Percentiles rank a stretch among this genome's conserved stretches.
Evolutionary conservation across 148 eudicot species (phyloP).

Genomic region (Dianthus caryophyllus): DNA sequence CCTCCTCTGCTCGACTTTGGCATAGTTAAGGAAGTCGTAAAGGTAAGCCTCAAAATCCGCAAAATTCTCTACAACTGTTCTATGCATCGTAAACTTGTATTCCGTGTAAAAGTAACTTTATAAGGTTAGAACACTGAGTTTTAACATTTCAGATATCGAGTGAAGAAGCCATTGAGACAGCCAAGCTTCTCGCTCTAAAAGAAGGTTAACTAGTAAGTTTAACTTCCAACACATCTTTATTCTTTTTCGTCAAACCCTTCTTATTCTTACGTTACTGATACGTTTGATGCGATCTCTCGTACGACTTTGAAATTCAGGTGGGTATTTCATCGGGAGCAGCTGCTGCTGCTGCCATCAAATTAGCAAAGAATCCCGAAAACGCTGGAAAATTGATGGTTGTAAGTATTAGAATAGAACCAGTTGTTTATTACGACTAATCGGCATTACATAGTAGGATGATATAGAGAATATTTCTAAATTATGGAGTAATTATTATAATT

Average conservation of each 20-base stretch:
- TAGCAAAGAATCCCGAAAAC: constrained; percentile 63
- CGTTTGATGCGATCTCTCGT: constrained; percentile 2
- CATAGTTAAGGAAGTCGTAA: constrained; percentile 59
- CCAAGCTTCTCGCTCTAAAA: constrained; percentile 38
- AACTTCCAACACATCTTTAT: background rate
- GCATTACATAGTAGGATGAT: no score
- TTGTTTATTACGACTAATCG: no score
- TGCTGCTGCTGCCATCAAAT: constrained; percentile 58
- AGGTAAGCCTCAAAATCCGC: constrained; percentile 34
- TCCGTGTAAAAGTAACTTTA: background rate
- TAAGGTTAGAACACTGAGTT: background rate
- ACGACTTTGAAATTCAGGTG: constrained; percentile 31
- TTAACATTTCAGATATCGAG: constrained; percentile 20
- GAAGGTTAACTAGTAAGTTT: constrained; percentile 49
- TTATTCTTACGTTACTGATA: background rate
- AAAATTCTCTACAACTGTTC: background rate
- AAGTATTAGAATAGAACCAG: no score
- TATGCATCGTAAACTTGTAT: background rate
- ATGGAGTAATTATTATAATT: no score
- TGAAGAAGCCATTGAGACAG: constrained; percentile 27
- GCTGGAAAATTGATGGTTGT: constrained; percentile 72
- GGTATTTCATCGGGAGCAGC: constrained; percentile 94
- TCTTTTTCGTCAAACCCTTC: background rate
- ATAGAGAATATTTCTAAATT: no score
- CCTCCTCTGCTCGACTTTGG: constrained; percentile 46